Evolutionary conservation across 2,329 filamentous ascomycete genomes (phyloP), one percentile per base, ranked within the genome.

Genomic region (Paramyrothecium sp.): DNA sequence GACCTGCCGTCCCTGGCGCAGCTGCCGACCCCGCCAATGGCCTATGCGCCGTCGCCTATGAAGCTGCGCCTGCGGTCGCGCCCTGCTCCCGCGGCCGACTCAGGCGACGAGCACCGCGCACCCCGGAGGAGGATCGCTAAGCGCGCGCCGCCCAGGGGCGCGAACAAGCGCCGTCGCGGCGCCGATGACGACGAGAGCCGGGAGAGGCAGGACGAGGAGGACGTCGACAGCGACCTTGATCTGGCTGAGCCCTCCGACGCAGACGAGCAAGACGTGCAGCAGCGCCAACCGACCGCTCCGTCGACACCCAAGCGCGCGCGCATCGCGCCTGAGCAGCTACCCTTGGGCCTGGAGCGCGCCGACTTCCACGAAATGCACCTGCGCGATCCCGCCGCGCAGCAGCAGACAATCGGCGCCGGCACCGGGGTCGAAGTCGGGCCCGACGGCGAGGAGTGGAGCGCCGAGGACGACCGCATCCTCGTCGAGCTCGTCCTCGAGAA

Each of bases 401-500:
- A 58, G 66, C 26, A 73, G 56, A 59, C 53, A 48, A 58, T 53
- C 56, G 60, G 54, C 41, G 51, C 63, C 20, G 73, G 73, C 54
- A 73, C 72, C 1, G 75, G 77, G 41, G 69, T 79, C 17, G 76
- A 79, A 33, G 65, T 73, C 26, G 79, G 79, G 54, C 73, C 69
- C 2, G 79, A 81, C 58, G 78, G 75, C 55, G 74, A 77, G 57
- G 72, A 73, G 44, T 89, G 87, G 87, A 86, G 79, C 58, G 76
- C 77, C 2, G 86, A 89, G 61, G 85, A 89, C 60, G 86, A 89
- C 68, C 78, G 84, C 57, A 77, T 87, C 57, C 76, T 89, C 2
- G 83, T 89, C n/a, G 85, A 89, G 71, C 78, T 89, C 19, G 84
- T 89, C 44, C 75, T 89, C 7, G 85, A 87, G 68, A 89, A 89